A percentile compares a stretch with the other conserved stretches of the same genome.
phyloP scores from a whole-genome alignment of 306 rosid genomes.

The Vicia sativa region DNA sequence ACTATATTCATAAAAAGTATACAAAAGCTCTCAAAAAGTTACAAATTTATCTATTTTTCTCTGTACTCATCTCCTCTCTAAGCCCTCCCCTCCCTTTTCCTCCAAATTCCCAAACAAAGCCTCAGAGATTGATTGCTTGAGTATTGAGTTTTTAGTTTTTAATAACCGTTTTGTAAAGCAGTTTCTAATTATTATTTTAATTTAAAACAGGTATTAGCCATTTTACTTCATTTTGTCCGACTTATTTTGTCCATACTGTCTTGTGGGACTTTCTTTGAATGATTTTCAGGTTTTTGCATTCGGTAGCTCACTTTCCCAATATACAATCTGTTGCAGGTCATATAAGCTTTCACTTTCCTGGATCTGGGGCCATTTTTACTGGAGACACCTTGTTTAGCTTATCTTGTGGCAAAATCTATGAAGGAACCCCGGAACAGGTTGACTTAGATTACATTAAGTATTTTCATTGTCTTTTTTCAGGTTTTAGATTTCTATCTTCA shows the following conservation, averaged over 20 bases:
- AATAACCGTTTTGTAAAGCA: neutral
- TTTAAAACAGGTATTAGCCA: neutral
- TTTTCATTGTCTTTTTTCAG: slow-evolving; percentile 24
- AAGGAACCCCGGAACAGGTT: slow-evolving; percentile 95
- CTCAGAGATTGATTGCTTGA: neutral
- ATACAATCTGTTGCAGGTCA: slow-evolving; percentile 62
- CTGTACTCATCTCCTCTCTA: no score
- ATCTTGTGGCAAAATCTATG: slow-evolving; percentile 94
- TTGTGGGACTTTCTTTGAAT: slow-evolving; percentile 13
- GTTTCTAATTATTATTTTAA: neutral
- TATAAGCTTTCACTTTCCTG: slow-evolving; percentile 90
- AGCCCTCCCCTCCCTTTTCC: no score
- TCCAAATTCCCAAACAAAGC: no score
- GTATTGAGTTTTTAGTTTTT: neutral
- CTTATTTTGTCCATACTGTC: slow-evolving; percentile 29
- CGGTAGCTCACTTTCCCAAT: slow-evolving; percentile 11
- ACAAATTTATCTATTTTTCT: no score
- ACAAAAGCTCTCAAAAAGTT: no score
- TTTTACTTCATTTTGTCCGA: slow-evolving; percentile 26
- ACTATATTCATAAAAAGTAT: no score
- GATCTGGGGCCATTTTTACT: slow-evolving; percentile 81
- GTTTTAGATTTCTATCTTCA: slow-evolving; percentile 27
- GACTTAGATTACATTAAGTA: slow-evolving; percentile 38
- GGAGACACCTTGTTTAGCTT: slow-evolving; percentile 97
- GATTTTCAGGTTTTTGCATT: slow-evolving; percentile 1